Conservation (phyloP, 2,329 filamentous ascomycete species). For the Zymoseptoria crescenta region DNA sequence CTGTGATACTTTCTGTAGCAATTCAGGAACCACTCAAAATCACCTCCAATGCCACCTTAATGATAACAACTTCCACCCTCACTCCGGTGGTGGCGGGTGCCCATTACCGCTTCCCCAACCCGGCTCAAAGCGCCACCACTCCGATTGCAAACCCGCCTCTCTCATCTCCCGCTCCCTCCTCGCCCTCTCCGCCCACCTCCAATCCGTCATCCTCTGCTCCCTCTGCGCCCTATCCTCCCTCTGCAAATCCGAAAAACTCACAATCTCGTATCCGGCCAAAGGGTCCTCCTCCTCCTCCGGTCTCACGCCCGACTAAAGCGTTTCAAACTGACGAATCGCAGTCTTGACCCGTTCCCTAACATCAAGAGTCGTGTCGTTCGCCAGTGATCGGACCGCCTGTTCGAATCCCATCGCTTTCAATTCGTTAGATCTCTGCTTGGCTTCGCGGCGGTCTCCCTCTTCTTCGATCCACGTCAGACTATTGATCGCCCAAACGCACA, state of each 20-base stretch:
- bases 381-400: constrained; percentile 23
- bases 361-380: constrained; percentile 64
- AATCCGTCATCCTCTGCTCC: background rate
- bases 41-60: background rate
- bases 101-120: background rate
- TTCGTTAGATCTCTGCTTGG: constrained; percentile 58
- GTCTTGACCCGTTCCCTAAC: constrained; percentile 77
- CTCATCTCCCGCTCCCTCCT: background rate
- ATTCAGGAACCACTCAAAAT: background rate
- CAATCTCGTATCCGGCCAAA: background rate
- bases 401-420: constrained; percentile 55
- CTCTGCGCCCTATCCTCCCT: background rate
- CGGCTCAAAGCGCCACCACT: background rate
- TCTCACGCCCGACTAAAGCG: constrained; percentile 24
- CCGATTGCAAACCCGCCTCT: background rate
- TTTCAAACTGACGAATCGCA: constrained; percentile 61
- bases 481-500: constrained; percentile 74
- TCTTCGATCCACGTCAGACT: constrained; percentile 83
- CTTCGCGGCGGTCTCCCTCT: constrained; percentile 55
- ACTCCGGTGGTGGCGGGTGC: too few relatives aligned
- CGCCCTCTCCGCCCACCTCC: background rate
- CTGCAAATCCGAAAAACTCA: background rate
- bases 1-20: background rate
- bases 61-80: background rate
- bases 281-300: background rate